Evolutionary conservation across 108 stramenopile genomes (phyloP).

Genomic region (Fistulifera solaris): DNA sequence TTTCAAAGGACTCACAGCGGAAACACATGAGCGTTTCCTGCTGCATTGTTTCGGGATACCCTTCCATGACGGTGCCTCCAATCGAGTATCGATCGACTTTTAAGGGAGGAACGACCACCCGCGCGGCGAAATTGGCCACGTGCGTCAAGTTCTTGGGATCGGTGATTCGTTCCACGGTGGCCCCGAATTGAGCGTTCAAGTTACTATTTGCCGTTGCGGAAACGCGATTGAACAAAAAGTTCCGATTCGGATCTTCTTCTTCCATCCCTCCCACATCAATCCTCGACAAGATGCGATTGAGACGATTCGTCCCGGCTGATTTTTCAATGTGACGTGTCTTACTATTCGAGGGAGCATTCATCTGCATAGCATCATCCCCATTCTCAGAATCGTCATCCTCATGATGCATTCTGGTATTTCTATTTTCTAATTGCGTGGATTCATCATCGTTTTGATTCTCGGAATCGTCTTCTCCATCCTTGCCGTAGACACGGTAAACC

Average conservation of each 20-base stretch:
- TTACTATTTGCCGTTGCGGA: not conserved
- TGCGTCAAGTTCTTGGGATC: conserved; percentile 26
- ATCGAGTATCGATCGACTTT: conserved; percentile 38
- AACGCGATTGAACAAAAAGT: not conserved
- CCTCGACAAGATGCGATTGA: conserved; percentile 56
- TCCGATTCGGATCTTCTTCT: not conserved
- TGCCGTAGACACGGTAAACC: too few species aligned
- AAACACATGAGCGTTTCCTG: conserved; percentile 37
- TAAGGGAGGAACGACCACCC: conserved; percentile 36
- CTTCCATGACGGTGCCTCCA: conserved; percentile 24
- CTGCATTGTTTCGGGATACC: conserved; percentile 27
- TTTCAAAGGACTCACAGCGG: conserved; percentile 37
- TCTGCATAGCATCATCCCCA: not conserved
- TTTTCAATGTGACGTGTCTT: conserved; percentile 45
- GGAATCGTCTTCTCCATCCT: too few species aligned
- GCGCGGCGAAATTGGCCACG: conserved; percentile 30
- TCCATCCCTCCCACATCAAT: conserved; percentile 14
- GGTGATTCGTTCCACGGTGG: conserved; percentile 15
- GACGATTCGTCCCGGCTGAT: conserved; percentile 58
- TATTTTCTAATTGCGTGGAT: not conserved
- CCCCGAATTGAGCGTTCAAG: not conserved
- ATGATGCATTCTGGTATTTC: not conserved
- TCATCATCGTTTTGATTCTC: too few species aligned
- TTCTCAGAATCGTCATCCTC: not conserved
- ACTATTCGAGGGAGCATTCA: conserved; percentile 2